phyloP scores from a whole-genome alignment of 2,329 filamentous ascomycete genomes.

The Nemania serpens region DNA sequence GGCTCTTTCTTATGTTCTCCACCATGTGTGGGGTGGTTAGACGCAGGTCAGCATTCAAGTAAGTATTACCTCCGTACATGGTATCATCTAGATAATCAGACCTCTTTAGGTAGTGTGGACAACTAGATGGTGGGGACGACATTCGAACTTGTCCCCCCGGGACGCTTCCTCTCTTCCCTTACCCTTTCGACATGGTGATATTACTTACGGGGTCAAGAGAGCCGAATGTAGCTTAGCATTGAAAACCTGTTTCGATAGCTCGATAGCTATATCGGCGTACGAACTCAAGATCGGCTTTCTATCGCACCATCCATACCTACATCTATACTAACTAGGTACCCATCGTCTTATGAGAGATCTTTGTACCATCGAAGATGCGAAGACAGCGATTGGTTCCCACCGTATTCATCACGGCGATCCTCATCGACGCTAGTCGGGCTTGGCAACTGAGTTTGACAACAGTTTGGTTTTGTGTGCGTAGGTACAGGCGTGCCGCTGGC shows the following conservation, averaged over 20 bases:
- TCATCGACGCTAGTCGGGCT: constrained; percentile 7
- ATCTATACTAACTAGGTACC: not conserved
- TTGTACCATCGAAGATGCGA: not conserved
- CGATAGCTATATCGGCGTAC: not conserved
- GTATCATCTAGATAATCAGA: constrained; percentile 6
- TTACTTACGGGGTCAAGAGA: constrained; percentile 7
- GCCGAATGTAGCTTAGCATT: not conserved
- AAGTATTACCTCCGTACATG: not conserved
- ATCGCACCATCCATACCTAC: too few relatives aligned
- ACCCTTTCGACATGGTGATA: constrained; percentile 15
- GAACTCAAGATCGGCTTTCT: not conserved
- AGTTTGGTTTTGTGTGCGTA: not conserved
- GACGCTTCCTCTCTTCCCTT: constrained; percentile 3
- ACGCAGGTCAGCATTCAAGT: constrained; percentile 11
- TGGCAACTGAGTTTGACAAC: constrained; percentile 3
- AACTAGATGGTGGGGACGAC: constrained; percentile 5
- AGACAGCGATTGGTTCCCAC: not conserved
- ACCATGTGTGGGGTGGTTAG: constrained; percentile 10
- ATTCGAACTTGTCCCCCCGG: constrained; percentile 3
- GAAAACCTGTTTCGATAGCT: constrained; percentile 3
- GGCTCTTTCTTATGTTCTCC: too few relatives aligned
- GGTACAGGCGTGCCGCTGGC: not conserved
- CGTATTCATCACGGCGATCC: not conserved
- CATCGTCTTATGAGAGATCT: not conserved
- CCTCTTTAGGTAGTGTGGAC: not conserved